Conservation (phyloP, 176 grass and related monocot genomes). For the Rhynchospora breviuscula region DNA sequence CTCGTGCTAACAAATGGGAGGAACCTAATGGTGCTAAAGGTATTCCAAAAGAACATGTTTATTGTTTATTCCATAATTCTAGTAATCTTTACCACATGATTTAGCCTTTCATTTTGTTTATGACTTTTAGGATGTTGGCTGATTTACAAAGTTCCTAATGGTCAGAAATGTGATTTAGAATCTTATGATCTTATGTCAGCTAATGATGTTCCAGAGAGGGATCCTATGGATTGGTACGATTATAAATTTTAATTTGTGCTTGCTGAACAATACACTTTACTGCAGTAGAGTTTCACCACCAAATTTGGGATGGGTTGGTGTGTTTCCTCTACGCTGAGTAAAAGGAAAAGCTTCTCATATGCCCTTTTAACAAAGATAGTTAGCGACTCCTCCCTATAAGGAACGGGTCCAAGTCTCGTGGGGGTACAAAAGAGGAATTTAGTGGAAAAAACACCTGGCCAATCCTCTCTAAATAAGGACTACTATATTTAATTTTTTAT, state of each 20-base stretch:
- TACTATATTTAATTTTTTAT: too few species aligned
- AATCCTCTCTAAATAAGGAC: too few species aligned
- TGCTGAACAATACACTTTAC: not conserved
- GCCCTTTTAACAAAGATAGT: not conserved
- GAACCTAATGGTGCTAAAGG: slow-evolving; percentile 95
- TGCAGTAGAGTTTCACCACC: too few species aligned
- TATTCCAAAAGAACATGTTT: slow-evolving; percentile 19
- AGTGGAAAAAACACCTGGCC: too few species aligned
- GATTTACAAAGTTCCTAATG: slow-evolving; percentile 54
- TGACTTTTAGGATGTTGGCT: slow-evolving; percentile 74
- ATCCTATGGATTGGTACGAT: slow-evolving; percentile 89
- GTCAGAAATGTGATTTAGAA: slow-evolving; percentile 54
- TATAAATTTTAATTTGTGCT: slow-evolving; percentile 15
- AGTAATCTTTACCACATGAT: not conserved
- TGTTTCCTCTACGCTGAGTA: too few species aligned
- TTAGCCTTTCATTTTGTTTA: slow-evolving; percentile 25
- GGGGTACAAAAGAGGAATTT: too few species aligned
- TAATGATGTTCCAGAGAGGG: slow-evolving; percentile 82
- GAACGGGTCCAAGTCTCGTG: too few species aligned
- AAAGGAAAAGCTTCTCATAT: not conserved
- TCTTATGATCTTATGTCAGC: slow-evolving; percentile 93
- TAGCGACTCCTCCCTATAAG: too few species aligned
- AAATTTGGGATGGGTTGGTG: too few species aligned
- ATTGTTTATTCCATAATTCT: not conserved
- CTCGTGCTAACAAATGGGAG: slow-evolving; percentile 78